Evolutionary conservation across 225 moss, liverwort and hornwort genomes (phyloP), one percentile per base, ranked within the genome.

Genomic region (Thuidium tamariscinum): DNA sequence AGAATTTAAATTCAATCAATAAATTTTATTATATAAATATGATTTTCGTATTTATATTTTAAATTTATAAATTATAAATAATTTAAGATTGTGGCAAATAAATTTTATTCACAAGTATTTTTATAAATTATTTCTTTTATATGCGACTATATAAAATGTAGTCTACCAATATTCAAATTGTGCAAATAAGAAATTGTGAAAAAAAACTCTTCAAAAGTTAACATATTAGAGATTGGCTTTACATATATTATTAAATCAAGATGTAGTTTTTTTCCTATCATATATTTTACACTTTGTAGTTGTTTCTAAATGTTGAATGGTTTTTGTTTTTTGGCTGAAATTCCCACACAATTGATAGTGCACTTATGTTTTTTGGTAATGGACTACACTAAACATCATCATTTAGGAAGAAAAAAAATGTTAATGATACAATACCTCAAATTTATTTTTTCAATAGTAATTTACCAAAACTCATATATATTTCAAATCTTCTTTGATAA

Each of bases 231-330:
- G 14, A 0, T 68, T 82, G 54, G 14, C 9, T 56, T 26, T 16
- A 26, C 26, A 16, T 16, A 37, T 54, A 11, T n/a, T 5, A 36
- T 25, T 12, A 65, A 4, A 11, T 36, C 26, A 12, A 36, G 7
- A 18, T 55, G 17, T 0, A 4, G 34, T 17, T 23, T 55, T 13
- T 15, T 39, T 13, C 6, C 7, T 22, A 18, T 11, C 12, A 60
- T 59, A 26, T 20, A 13, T 18, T 34, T 11, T 17, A 18, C 2
- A 32, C 8, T 42, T 12, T 7, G 11, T 8, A 56, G 17, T 46
- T 68, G 14, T 54, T 67, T 29, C 0, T 20, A 0, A 2, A 4
- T 82, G 5, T 2, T 37, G 7, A 5, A n/a, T 20, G 2, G 3
- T 37, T 18, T 39, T 67, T 67, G 29, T 2, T 29, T 46, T 16